Conservation (phyloP, 108 stramenopile genomes). For the Discostella stelligeroides region DNA sequence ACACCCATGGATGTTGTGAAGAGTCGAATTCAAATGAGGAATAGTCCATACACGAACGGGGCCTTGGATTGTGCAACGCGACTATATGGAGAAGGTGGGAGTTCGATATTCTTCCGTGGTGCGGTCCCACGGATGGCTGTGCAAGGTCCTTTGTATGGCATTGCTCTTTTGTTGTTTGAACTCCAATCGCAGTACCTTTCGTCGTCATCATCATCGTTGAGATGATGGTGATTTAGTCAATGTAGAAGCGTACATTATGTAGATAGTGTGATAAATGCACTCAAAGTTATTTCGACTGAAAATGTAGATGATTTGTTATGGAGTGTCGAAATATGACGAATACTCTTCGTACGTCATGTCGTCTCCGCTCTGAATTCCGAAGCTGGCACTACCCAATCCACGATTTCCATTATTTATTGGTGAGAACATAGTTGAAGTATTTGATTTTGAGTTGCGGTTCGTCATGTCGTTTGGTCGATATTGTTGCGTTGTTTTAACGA, state of each 20-base stretch:
- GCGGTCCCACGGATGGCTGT: constrained; percentile 50
- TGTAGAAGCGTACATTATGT: too few species aligned
- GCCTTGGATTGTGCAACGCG: constrained; percentile 25
- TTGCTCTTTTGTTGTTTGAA: constrained; percentile 52
- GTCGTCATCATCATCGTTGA: too few species aligned
- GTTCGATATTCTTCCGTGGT: constrained; percentile 45
- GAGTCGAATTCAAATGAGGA: constrained; percentile 37
- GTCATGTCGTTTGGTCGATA: neutral
- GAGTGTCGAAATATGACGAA: constrained; percentile 6
- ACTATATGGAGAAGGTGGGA: constrained; percentile 28
- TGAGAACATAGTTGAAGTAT: too few species aligned
- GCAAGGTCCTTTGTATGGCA: constrained; percentile 54
- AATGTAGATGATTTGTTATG: too few species aligned
- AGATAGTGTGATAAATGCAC: too few species aligned
- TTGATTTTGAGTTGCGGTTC: neutral
- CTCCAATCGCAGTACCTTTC: constrained; percentile 45
- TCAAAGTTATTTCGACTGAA: too few species aligned
- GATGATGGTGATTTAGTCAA: too few species aligned
- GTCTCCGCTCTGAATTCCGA: neutral
- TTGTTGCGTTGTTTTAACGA: neutral
- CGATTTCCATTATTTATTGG: too few species aligned
- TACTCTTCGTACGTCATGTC: constrained; percentile 7
- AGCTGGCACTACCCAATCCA: neutral
- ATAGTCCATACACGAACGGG: constrained; percentile 30
- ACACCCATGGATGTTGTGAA: constrained; percentile 58